Base-by-base conservation (phyloP, 164 flowering plant genomes). In the Tinospora cordifolia region DNA sequence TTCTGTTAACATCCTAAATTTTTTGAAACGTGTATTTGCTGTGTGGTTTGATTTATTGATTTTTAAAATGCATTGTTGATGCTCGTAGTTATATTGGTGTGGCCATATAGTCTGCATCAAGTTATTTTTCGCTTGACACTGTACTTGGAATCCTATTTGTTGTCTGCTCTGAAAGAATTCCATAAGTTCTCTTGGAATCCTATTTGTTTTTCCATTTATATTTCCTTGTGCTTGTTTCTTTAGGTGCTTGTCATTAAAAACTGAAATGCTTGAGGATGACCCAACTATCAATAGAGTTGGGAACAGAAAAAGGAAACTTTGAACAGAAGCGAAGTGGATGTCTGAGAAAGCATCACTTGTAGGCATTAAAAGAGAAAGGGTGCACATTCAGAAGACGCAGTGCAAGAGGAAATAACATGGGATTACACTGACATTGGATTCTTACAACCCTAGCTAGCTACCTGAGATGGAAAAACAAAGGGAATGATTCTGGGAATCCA, bases 381-480 rank as follows among this genome's bases (percentile, higher is more conserved):
- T 21, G 2, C 21, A 36, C 12, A 34, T 12, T 25, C 44, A 39
- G 76, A 73, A 71, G 75, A 58, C 71, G 67, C 77, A 69, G 63
- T 69, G n/a, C n/a, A n/a, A n/a, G n/a, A 70, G 69, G 21, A 13
- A 68, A 47, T 30, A 71, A 68, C 66, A 21, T 8, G 36, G 3
- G 81, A 49, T 57, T 71, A 30, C n/a, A n/a, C n/a, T 68, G 87
- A 81, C 69, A 70, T 40, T 76, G 87, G 67, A 87, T 90, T 71
- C 85, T 79, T 24, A 85, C 84, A 71, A 72, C 81, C 9, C 65
- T 86, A 38, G 86, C 80, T 17, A 90, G n/a, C n/a, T n/a, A n/a
- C n/a, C n/a, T n/a, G n/a, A 88, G 81, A 90, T 90, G 92, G 88
- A 90, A 75, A 86, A 74, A 67, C 79, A 93, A 63, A 77, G 85